Evolutionary conservation across 306 rosid genomes (phyloP).

Genomic region (Medicago lupulina): DNA sequence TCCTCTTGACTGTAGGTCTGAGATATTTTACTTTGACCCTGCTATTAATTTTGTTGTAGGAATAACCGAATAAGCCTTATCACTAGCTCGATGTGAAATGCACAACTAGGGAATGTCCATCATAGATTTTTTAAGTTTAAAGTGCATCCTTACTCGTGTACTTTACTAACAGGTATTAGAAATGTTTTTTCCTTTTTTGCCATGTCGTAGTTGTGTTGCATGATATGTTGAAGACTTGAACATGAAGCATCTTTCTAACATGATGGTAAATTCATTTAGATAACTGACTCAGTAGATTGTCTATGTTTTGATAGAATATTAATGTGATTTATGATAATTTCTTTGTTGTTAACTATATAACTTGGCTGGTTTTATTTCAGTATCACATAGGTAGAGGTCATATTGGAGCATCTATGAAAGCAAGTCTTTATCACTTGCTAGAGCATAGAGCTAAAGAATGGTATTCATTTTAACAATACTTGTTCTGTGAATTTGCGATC

Average conservation of each 20-base stretch:
- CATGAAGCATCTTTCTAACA: neutral
- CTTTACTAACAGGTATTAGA: too few relatives aligned
- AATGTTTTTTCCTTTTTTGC: too few relatives aligned
- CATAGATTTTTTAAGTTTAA: neutral
- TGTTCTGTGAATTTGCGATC: slow-evolving; percentile 11
- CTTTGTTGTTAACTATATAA: neutral
- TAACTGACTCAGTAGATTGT: neutral
- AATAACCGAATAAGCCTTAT: neutral
- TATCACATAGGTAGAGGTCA: slow-evolving; percentile 96
- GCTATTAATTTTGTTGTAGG: slow-evolving; percentile 22
- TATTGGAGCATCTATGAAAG: slow-evolving; percentile 78
- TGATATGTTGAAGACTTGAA: slow-evolving; percentile 3
- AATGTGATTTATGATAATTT: neutral
- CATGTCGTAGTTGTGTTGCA: neutral
- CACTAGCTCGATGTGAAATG: neutral
- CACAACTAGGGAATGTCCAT: neutral
- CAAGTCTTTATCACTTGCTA: slow-evolving; percentile 77
- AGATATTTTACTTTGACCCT: slow-evolving; percentile 1
- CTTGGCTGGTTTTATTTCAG: slow-evolving; percentile 52
- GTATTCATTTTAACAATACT: slow-evolving; percentile 50
- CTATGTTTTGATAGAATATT: neutral
- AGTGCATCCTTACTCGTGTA: too few relatives aligned
- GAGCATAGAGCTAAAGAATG: slow-evolving; percentile 85
- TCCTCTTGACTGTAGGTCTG: neutral
- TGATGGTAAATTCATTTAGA: neutral